These are phyloP conservation scores for Aspergillus ochraceus DNA, from an alignment of 2,329 filamentous ascomycete genomes.

Conservation along the genomic window DNA sequence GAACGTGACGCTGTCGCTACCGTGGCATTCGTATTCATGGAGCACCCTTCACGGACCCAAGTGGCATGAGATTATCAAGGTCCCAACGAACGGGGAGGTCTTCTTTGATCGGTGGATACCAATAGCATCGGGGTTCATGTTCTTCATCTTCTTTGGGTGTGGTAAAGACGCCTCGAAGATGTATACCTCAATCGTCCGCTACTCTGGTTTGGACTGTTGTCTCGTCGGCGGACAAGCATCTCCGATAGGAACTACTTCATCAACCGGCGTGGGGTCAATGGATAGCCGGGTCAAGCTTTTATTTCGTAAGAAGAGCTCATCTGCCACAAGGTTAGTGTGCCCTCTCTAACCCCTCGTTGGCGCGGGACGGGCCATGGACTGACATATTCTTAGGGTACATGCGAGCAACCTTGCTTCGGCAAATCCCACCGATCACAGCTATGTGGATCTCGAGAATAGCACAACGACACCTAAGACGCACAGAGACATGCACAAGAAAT, in stretches of 20 bases:
- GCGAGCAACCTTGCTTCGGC: conserved; percentile 6
- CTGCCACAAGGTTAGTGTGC: conserved; percentile 17
- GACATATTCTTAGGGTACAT: conserved; percentile 9
- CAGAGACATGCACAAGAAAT: not conserved
- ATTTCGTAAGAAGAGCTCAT: conserved; percentile 22
- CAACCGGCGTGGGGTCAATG: conserved; percentile 22
- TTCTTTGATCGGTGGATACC: conserved; percentile 60
- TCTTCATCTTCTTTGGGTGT: conserved; percentile 66
- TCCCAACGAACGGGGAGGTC: conserved; percentile 47
- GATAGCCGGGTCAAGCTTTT: conserved; percentile 30
- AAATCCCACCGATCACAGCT: not conserved
- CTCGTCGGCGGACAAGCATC: conserved; percentile 27
- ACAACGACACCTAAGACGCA: not conserved
- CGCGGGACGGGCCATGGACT: not conserved
- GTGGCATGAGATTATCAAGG: conserved; percentile 53
- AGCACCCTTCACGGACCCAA: conserved; percentile 49
- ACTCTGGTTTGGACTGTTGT: conserved; percentile 41
- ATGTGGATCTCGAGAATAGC: conserved; percentile 26
- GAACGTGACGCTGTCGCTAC: conserved; percentile 38
- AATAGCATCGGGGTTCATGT: conserved; percentile 53
- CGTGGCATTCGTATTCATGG: conserved; percentile 55
- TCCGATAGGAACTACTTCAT: conserved; percentile 10
- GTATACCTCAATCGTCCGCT: conserved; percentile 50
- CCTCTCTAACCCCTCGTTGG: not conserved
- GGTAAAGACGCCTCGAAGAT: conserved; percentile 60